Evolutionary conservation across 192 early-diverging fungal genomes (phyloP).

Genomic region (Coemansia sp.): DNA sequence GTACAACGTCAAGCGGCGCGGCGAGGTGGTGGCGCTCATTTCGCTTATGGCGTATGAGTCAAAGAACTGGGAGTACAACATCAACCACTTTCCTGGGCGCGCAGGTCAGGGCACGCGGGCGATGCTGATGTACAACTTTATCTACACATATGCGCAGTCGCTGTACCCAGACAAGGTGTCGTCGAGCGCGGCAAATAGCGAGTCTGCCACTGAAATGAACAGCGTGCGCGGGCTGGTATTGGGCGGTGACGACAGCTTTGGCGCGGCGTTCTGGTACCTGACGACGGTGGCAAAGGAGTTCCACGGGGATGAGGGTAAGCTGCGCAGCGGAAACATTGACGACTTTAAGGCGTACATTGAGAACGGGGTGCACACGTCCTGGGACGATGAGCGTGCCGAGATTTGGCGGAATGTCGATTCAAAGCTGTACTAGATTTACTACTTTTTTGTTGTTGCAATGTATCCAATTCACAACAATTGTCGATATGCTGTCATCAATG

Average conservation of each 20-base stretch:
- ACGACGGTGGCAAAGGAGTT: conserved; percentile 12
- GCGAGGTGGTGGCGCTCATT: conserved; percentile 36
- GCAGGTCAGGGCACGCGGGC: conserved; percentile 46
- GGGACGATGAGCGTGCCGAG: conserved; percentile 22
- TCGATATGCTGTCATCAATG: no score
- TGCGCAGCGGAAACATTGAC: conserved; percentile 31
- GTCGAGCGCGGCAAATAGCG: background rate
- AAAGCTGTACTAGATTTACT: background rate
- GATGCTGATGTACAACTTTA: conserved; percentile 51
- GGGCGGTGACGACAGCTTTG: conserved; percentile 49
- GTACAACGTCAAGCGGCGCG: conserved; percentile 32
- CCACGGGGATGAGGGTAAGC: conserved; percentile 15
- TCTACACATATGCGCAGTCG: conserved; percentile 28
- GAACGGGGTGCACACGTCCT: conserved; percentile 28
- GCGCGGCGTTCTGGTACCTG: conserved; percentile 48
- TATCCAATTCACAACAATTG: no score
- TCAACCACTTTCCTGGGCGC: conserved; percentile 44
- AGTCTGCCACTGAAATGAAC: conserved; percentile 13
- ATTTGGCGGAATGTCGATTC: conserved; percentile 33
- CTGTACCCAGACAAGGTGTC: conserved; percentile 19
- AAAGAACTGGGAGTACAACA: conserved; percentile 45
- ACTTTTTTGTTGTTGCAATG: no score
- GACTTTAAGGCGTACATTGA: conserved; percentile 46
- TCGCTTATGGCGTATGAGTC: conserved; percentile 50
- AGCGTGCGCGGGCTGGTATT: conserved; percentile 32